phyloP scores from a whole-genome alignment of 2,329 filamentous ascomycete species.

The Pyrenochaeta sp. region DNA sequence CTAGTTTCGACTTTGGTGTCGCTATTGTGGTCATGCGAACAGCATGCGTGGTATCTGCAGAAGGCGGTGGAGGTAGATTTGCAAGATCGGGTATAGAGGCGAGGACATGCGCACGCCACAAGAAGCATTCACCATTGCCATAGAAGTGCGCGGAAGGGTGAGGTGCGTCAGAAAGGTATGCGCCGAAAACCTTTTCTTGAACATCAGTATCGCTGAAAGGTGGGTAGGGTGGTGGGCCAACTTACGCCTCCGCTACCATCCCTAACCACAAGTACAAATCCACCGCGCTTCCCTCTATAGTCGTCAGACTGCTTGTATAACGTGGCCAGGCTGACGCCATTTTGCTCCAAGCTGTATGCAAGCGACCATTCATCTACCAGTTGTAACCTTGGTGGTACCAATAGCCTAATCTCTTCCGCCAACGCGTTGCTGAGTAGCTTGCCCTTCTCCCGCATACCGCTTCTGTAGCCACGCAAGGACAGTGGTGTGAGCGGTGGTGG shows the following conservation, averaged over 20 bases:
- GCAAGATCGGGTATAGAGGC: constrained; percentile 60
- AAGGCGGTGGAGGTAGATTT: constrained; percentile 74
- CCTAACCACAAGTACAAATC: constrained; percentile 87
- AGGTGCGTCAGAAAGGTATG: constrained; percentile 90
- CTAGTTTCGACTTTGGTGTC: constrained; percentile 24
- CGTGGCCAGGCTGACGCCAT: constrained; percentile 87
- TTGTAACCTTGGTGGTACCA: constrained; percentile 86
- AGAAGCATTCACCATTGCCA: constrained; percentile 95
- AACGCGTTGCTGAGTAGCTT: constrained; percentile 75
- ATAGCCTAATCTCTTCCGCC: constrained; percentile 90
- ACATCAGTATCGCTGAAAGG: constrained; percentile 9
- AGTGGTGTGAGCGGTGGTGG: constrained; percentile 89
- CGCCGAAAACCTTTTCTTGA: constrained; percentile 75
- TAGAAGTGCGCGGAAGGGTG: constrained; percentile 86
- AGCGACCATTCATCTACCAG: constrained; percentile 87
- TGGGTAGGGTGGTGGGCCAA: constrained; percentile 22
- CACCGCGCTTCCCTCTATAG: constrained; percentile 74
- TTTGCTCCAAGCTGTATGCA: constrained; percentile 88
- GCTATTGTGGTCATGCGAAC: constrained; percentile 68
- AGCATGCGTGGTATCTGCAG: constrained; percentile 69
- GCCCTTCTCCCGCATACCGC: constrained; percentile 66
- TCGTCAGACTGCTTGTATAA: constrained; percentile 81
- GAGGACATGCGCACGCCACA: constrained; percentile 79
- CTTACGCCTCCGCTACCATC: constrained; percentile 79
- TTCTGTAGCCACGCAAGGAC: constrained; percentile 71